phyloP scores from a whole-genome alignment of 1,284 basidiomycete genomes.

The Irpex sp. region DNA sequence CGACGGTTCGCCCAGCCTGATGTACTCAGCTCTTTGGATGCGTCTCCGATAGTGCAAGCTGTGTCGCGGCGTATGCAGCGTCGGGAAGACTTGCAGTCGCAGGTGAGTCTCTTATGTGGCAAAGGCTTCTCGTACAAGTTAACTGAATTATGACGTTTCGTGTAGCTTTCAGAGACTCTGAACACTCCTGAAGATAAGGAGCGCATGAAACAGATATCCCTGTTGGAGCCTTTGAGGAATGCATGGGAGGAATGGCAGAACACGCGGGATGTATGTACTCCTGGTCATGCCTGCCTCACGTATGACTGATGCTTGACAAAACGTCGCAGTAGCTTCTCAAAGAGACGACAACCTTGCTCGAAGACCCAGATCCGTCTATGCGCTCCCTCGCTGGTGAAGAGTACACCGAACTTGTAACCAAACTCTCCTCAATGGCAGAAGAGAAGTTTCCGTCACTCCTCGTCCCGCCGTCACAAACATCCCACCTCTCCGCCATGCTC shows the following conservation, averaged over 20 bases:
- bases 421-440: constrained; percentile 47
- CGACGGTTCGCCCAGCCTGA: background rate
- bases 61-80: constrained; percentile 24
- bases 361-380: constrained; percentile 78
- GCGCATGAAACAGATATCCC: constrained; percentile 43
- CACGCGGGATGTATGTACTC: constrained; percentile 38
- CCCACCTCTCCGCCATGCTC: constrained; percentile 72
- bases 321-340: constrained; percentile 53
- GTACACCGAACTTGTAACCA: constrained; percentile 45
- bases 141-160: background rate
- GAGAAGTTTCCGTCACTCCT: constrained; percentile 67
- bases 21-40: constrained; percentile 2
- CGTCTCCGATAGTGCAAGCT: constrained; percentile 23
- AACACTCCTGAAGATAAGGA: constrained; percentile 38
- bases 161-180: constrained; percentile 29
- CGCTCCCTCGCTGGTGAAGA: constrained; percentile 77
- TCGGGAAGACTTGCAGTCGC: constrained; percentile 21
- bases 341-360: constrained; percentile 60
- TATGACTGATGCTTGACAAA: constrained; percentile 6
- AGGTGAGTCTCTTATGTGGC: constrained; percentile 14
- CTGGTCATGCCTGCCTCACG: background rate
- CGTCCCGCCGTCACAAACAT: constrained; percentile 65
- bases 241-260: constrained; percentile 47
- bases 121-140: too few relatives aligned
- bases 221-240: constrained; percentile 47